A percentile compares a stretch with the other conserved stretches of the same genome.
Evolutionary conservation across 177 flowering plant genomes (phyloP).

Genomic region (Vitis hybrid): DNA sequence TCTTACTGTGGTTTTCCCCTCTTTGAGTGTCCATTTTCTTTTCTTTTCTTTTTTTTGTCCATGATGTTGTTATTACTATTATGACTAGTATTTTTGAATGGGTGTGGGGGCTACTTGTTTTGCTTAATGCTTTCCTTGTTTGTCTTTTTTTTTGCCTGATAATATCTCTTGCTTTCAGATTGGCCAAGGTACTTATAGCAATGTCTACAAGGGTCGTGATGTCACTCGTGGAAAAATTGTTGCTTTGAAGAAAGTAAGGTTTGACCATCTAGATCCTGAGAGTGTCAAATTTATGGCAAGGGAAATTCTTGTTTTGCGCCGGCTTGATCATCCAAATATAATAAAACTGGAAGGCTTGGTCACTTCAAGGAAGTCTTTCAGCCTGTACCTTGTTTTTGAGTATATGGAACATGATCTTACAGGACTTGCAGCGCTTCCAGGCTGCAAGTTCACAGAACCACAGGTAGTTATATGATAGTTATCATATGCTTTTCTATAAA

Average conservation of each 20-base stretch:
- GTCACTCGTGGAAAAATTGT: conserved; percentile 38
- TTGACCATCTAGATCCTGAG: conserved; percentile 56
- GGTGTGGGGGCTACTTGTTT: not conserved
- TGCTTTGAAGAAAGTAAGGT: conserved; percentile 63
- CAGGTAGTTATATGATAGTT: conserved; percentile 37
- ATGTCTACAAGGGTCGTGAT: conserved; percentile 66
- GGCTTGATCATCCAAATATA: conserved; percentile 65
- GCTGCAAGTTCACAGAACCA: conserved; percentile 54
- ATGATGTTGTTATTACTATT: no score
- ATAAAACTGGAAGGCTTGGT: conserved; percentile 64
- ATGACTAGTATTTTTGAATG: no score
- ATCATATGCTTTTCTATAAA: conserved; percentile 1
- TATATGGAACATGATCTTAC: conserved; percentile 79
- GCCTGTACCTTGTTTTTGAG: conserved; percentile 64
- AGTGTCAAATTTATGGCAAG: conserved; percentile 74
- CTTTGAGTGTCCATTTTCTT: no score
- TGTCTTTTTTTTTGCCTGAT: conserved; percentile 6
- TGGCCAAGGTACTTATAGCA: conserved; percentile 77
- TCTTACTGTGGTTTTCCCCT: not conserved
- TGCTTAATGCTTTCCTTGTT: not conserved
- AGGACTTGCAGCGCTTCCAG: conserved; percentile 59
- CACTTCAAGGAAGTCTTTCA: conserved; percentile 43
- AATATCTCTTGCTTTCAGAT: conserved; percentile 44
- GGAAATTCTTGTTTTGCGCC: conserved; percentile 54
- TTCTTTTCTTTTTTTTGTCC: no score